Evolutionary conservation across 2,329 filamentous ascomycete species (phyloP).

Genomic region (Hymenoscyphus albidus): DNA sequence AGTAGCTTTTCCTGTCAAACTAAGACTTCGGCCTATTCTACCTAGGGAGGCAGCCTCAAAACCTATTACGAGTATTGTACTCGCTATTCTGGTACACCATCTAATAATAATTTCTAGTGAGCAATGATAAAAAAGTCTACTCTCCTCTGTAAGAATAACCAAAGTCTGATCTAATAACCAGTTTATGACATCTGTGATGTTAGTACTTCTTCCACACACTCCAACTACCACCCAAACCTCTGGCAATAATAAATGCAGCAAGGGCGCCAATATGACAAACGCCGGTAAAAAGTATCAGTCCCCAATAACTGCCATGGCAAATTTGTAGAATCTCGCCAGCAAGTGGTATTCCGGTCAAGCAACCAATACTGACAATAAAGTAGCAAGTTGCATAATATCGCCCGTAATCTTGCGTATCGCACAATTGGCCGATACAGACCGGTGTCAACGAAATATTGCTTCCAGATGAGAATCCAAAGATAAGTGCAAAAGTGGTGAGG

Average conservation of each 20-base stretch:
- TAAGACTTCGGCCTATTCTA: too few relatives aligned
- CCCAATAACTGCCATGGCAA: not conserved
- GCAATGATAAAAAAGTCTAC: too few relatives aligned
- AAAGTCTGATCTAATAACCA: too few relatives aligned
- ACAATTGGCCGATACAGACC: constrained; percentile 79
- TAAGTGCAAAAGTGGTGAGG: constrained; percentile 66
- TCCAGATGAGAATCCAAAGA: constrained; percentile 81
- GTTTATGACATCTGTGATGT: not conserved
- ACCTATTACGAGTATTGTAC: too few relatives aligned
- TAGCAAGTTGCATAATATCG: constrained; percentile 79
- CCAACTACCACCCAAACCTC: not conserved
- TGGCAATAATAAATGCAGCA: too few relatives aligned
- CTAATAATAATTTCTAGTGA: too few relatives aligned
- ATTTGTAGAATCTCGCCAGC: not conserved
- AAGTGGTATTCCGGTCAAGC: constrained; percentile 1
- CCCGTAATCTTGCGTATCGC: constrained; percentile 77
- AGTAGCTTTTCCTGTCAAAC: too few relatives aligned
- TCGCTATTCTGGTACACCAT: too few relatives aligned
- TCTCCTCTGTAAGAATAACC: too few relatives aligned
- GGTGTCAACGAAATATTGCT: constrained; percentile 80
- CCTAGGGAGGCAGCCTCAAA: too few relatives aligned
- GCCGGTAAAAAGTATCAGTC: too few relatives aligned
- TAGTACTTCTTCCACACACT: not conserved
- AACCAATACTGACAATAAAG: not conserved
- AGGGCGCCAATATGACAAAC: too few relatives aligned